Evolutionary conservation across 208 protist species (phyloP).

Genomic region (Acanthamoeba lenticulata): DNA sequence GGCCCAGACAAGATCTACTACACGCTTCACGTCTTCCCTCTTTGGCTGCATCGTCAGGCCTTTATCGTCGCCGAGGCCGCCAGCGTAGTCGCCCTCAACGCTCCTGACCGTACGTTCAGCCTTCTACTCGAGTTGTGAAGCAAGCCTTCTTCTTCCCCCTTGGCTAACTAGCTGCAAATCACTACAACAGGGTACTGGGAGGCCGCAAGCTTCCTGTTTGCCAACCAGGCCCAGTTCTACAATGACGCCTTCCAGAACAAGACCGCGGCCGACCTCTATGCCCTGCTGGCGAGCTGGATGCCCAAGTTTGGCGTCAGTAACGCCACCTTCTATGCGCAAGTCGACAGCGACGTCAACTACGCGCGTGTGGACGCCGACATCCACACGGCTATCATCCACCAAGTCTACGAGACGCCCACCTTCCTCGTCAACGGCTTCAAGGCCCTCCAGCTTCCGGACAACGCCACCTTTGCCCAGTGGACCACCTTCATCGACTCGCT

Average conservation of each 20-base stretch:
- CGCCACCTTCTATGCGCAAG: not conserved
- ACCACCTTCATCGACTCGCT: not conserved
- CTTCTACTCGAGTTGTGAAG: not conserved
- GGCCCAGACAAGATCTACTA: constrained; percentile 53
- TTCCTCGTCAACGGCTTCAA: constrained; percentile 63
- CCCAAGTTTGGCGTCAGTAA: constrained; percentile 13
- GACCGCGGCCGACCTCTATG: constrained; percentile 19
- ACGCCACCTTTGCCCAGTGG: not conserved
- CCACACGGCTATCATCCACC: constrained; percentile 27
- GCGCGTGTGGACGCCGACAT: not conserved
- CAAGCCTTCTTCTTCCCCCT: not conserved
- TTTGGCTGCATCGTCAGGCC: constrained; percentile 44
- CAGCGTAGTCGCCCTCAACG: constrained; percentile 21
- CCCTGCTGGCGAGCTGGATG: constrained; percentile 6
- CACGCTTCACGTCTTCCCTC: constrained; percentile 38
- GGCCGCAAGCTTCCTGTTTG: not conserved
- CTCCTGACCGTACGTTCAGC: not conserved
- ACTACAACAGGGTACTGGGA: constrained; percentile 62
- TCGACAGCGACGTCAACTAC: constrained; percentile 15
- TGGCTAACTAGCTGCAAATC: not conserved
- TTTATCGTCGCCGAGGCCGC: constrained; percentile 46
- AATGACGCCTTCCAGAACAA: constrained; percentile 34
- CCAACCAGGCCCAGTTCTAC: constrained; percentile 59
- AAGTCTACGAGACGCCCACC: constrained; percentile 46
- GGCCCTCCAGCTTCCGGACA: not conserved